Percentiles rank a stretch among this genome's conserved stretches.
Conservation (phyloP, 352 stramenopile genomes). For the Phytophthora palmivora region DNA sequence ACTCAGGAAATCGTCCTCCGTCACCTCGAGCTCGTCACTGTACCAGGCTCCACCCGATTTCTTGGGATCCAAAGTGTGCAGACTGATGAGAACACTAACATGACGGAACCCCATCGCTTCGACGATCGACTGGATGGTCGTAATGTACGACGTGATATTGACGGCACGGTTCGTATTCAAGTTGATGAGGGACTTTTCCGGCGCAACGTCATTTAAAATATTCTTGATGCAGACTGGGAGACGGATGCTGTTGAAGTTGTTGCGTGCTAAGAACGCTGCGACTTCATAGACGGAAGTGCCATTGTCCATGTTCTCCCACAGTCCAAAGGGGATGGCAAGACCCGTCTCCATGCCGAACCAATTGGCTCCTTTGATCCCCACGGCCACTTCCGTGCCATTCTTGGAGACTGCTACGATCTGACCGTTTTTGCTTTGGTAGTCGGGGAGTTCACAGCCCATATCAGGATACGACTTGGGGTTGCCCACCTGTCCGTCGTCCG, state of each 20-base stretch:
- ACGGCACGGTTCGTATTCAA: constrained; percentile 68
- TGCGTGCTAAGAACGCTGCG: constrained; percentile 59
- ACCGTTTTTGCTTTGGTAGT: constrained; percentile 72
- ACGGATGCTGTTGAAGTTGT: constrained; percentile 78
- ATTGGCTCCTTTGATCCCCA: constrained; percentile 72
- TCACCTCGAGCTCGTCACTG: constrained; percentile 53
- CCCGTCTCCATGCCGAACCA: constrained; percentile 85
- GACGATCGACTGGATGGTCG: constrained; percentile 62
- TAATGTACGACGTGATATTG: constrained; percentile 68
- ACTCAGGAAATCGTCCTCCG: constrained; percentile 60
- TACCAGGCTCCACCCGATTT: constrained; percentile 68
- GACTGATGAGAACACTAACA: constrained; percentile 67
- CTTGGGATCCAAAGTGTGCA: constrained; percentile 63
- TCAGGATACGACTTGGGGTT: constrained; percentile 62
- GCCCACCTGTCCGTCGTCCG: constrained; percentile 58
- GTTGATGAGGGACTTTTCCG: constrained; percentile 66
- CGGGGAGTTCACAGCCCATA: constrained; percentile 57
- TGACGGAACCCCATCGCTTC: constrained; percentile 65
- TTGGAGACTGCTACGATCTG: constrained; percentile 50
- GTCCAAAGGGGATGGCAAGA: constrained; percentile 58
- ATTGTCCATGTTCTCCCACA: constrained; percentile 76
- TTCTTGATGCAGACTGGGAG: constrained; percentile 68
- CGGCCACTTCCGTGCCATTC: constrained; percentile 63
- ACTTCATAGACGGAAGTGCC: constrained; percentile 73
- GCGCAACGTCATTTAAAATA: constrained; percentile 53